Base-by-base conservation (phyloP, 495 filamentous ascomycete genomes). In the Durotheca rogersii region DNA sequence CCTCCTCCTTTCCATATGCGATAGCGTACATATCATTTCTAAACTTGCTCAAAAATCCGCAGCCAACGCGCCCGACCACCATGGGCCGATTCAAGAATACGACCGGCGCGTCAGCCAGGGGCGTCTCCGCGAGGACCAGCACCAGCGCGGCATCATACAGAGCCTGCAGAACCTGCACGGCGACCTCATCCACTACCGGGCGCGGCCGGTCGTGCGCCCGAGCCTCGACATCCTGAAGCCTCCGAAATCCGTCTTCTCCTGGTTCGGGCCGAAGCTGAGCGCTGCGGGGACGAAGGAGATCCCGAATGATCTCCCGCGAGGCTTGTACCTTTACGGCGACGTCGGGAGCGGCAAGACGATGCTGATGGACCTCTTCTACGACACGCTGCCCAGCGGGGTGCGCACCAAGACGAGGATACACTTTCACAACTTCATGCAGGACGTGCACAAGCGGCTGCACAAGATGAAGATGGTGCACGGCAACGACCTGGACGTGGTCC, bases 341-440 rank as follows among this genome's bases (percentile, higher is more conserved):
- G 94, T 99, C 7, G 94, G 94, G 16, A 92, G 89, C 61, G 94
- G 94, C 34, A 99, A 99, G 77, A 97, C 94, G 1, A 99, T 99
- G 94, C 74, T 99, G 54, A 97, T 99, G 93, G 94, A 99, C 63
- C 75, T 99, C 60, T 97, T 99, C 70, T 96, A 90, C 72, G 90
- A 97, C 44, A 95, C 92, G 1, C 72, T 99, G 41, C 93, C 93
- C 3, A 61, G 73, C 10, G 84, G 87, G 58, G 89, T 98, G 53
- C 79, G 71, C 47, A 80, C 82, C 31, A 96, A 95, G 75, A 94
- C 86, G n/a, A 80, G 93, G 11, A 95, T 97, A 56, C 93, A 98
- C 73, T 98, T 98, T 72, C 90, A 97, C 73, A 95, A 94, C 67
- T 98, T 97, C 76, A 98, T 98, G 92, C 93, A 98, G 70, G 88